These are phyloP conservation scores for Herpetospermum pedunculosum DNA, from an alignment of 306 rosid species.

Conservation along the genomic window DNA sequence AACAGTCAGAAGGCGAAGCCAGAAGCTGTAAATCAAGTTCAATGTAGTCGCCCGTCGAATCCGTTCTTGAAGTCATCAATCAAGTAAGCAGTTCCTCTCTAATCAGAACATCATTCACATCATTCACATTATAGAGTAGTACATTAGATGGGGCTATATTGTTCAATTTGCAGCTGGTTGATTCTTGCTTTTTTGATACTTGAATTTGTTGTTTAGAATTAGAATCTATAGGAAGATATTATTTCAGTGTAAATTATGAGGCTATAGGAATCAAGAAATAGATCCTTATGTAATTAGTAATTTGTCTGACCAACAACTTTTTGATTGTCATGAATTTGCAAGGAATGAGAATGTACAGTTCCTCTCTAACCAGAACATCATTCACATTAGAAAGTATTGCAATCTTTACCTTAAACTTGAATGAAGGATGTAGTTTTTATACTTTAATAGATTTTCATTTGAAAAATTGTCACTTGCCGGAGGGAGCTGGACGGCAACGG, in stretches of 20 bases:
- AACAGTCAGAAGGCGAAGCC: slow-evolving; percentile 27
- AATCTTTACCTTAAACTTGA: no score
- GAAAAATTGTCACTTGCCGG: no score
- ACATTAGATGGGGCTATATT: not conserved
- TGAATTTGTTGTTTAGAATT: slow-evolving; percentile 1
- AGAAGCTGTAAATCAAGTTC: slow-evolving; percentile 28
- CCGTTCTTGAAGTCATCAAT: slow-evolving; percentile 73
- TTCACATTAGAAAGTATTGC: no score
- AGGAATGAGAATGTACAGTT: slow-evolving; percentile 5
- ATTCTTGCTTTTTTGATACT: not conserved
- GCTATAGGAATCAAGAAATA: not conserved
- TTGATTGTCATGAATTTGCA: not conserved
- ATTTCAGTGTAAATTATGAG: slow-evolving; percentile 3
- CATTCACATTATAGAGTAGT: not conserved
- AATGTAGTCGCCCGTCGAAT: slow-evolving; percentile 45
- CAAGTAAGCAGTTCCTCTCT: slow-evolving; percentile 30
- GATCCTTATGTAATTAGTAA: not conserved
- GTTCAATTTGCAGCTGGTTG: not conserved
- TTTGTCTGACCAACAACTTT: not conserved
- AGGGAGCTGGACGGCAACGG: no score
- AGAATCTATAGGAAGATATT: not conserved
- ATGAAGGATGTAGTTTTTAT: no score
- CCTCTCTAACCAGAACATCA: no score
- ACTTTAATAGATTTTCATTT: no score
- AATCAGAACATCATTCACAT: not conserved